Percentiles rank a stretch among this genome's conserved stretches.
phyloP scores from a whole-genome alignment of 1,284 basidiomycete species.

The Ustilago tritici region DNA sequence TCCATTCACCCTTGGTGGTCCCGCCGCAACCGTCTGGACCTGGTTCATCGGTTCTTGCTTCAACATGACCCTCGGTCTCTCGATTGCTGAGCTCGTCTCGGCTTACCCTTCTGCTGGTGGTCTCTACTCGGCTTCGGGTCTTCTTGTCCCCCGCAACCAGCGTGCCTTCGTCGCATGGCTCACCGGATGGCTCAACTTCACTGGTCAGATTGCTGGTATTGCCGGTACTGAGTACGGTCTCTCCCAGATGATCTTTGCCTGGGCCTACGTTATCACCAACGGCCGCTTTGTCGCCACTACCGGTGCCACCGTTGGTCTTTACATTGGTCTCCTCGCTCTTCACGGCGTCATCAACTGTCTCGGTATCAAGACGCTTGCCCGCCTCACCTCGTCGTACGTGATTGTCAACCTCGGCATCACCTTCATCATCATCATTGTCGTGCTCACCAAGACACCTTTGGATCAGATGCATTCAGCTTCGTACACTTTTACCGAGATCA shows the following conservation, averaged over 20 bases:
- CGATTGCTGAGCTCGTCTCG: slow-evolving; percentile 70
- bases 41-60: slow-evolving; percentile 68
- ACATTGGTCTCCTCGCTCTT: slow-evolving; percentile 62
- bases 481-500: slow-evolving; percentile 78
- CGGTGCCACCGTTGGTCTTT: slow-evolving; percentile 63
- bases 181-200: slow-evolving; percentile 77
- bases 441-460: slow-evolving; percentile 78
- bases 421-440: slow-evolving; percentile 79
- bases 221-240: slow-evolving; percentile 90
- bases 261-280: slow-evolving; percentile 71
- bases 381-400: slow-evolving; percentile 82
- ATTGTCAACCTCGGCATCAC: slow-evolving; percentile 82
- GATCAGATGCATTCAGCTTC: slow-evolving; percentile 79
- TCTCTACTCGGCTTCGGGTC: slow-evolving; percentile 74
- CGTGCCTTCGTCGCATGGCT: slow-evolving; percentile 77
- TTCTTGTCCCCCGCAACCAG: slow-evolving; percentile 63
- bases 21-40: slow-evolving; percentile 65
- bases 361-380: slow-evolving; percentile 82
- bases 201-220: slow-evolving; percentile 86
- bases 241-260: slow-evolving; percentile 85
- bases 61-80: slow-evolving; percentile 66
- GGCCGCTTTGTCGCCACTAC: slow-evolving; percentile 56
- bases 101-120: slow-evolving; percentile 87
- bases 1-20: slow-evolving; percentile 63
- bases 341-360: slow-evolving; percentile 77